Base-by-base conservation (phyloP, 2,329 filamentous ascomycete genomes). In the Chalara sp. region DNA sequence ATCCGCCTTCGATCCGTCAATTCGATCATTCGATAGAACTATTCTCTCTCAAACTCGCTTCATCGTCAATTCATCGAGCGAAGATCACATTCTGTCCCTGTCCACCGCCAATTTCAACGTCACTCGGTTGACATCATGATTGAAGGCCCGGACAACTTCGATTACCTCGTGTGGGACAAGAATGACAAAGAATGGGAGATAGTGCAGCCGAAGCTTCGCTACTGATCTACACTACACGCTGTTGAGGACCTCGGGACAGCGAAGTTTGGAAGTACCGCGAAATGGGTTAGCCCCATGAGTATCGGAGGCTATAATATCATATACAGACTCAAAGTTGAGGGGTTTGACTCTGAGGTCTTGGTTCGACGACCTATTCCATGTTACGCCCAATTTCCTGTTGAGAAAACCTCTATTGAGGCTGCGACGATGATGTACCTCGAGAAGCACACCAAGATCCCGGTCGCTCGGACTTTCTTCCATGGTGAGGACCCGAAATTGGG, bases 341-440 rank as follows among this genome's bases (percentile, higher is more conserved):
- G 21, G 21, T n/a, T n/a, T 7, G 49, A 32, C 32, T 42, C 44
- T 29, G 49, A 48, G n/a, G 53, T 33, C n/a, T 46, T 55, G 11
- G 45, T 52, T 29, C 41, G 51, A 39, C 32, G 42, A 59, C 12
- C 61, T 67, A 37, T 68, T 64, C 44, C 51, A 37, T 8, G 58
- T 59, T 44, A 61, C 64, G 43, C 63, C 63, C 2, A 68, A 64
- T 54, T 58, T 47, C 44, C 47, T 3, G 52, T 48, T 54, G 45
- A 57, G 50, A 67, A 67, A 42, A 59, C 54, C 13, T 50, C 46
- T 32, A 58, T 55, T 13, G 63, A 67, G 39, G 62, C 61, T 11
- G 60, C 62, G 6, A 62, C 57, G 6, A 56, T 62, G 13, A 44
- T 49, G 5, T 60, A 55, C 42, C 31, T 65, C 21, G 47, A 50